Base-by-base conservation (phyloP, 805 yeast species). In the Yamadazyma endophytica region DNA sequence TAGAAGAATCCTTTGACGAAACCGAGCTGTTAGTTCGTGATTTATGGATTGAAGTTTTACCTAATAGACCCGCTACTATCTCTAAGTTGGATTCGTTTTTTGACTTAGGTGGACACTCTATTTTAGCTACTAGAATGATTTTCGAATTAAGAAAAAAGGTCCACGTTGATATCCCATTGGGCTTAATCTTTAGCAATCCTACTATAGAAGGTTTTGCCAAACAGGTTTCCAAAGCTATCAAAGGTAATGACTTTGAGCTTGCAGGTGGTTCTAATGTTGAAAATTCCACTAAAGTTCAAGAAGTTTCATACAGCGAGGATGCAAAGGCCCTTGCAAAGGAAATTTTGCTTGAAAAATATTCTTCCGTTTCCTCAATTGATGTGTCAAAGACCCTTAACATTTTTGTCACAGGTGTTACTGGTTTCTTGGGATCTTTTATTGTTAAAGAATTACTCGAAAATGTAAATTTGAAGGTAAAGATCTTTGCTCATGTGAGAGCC, bases 91-190 rank as follows among this genome's bases (percentile, higher is more conserved):
- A 92, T 56, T 84, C 95, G 1, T 92, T 92, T 75, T 92, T 92
- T 51, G 99, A 92, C 53, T 65, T 94, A 32, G 99, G 99, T 37
- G 99, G 99, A 2, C 99, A 92, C 59, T 90, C 97, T 1, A 90
- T 92, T 48, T 68, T 92, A 41, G 97, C 97, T 6, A 94, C 99
- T 0, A 77, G 94, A 54, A 88, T 92, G 96, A 90, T 92, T 39
- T 92, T 92, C 50, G 89, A 84, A 44, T 73, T 92, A 46, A 76
- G 97, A 55, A 82, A 83, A 63, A 73, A 72, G 44, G 67, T 89
- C 37, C 72, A 76, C 24, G 73, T 89, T 24, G 95, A 88, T 39
- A 66, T 92, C 32, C 97, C 98, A 15, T 67, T 92, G 39, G 96
- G 96, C 3, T 78, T 83, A 5, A 82, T 94, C 39, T 94, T 89